A percentile compares a stretch with the other conserved stretches of the same genome.
These are phyloP conservation scores for Penicillium crustosum DNA, from an alignment of 2,329 filamentous ascomycete species.

Conservation along the genomic window DNA sequence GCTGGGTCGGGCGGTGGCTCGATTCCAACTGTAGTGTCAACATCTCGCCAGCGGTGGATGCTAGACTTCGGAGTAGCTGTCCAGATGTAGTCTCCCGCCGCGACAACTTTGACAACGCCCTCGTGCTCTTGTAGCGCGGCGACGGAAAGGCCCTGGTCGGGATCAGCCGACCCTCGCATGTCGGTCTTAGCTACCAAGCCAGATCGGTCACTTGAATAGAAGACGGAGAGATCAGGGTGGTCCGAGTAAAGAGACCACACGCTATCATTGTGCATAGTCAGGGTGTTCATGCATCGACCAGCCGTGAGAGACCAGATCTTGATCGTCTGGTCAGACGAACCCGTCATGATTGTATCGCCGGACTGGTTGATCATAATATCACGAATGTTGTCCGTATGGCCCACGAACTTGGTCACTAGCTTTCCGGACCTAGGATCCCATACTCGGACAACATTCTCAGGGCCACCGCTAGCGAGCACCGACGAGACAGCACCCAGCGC, in stretches of 20 bases:
- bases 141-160: slow-evolving; percentile 85
- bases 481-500: slow-evolving; percentile 76
- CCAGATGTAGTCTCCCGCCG: slow-evolving; percentile 77
- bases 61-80: slow-evolving; percentile 86
- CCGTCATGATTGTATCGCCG: slow-evolving; percentile 88
- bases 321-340: slow-evolving; percentile 92
- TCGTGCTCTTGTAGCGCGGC: slow-evolving; percentile 92
- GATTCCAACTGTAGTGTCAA: slow-evolving; percentile 74
- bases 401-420: slow-evolving; percentile 91
- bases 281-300: slow-evolving; percentile 93
- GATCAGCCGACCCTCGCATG: slow-evolving; percentile 69
- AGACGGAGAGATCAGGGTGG: slow-evolving; percentile 78
- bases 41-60: slow-evolving; percentile 86
- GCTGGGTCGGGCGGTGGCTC: slow-evolving; percentile 46
- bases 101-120: slow-evolving; percentile 59
- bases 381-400: slow-evolving; percentile 91
- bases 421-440: slow-evolving; percentile 90
- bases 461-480: slow-evolving; percentile 86
- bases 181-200: slow-evolving; percentile 97
- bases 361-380: slow-evolving; percentile 86
- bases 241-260: slow-evolving; percentile 95
- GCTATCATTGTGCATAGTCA: slow-evolving; percentile 98
- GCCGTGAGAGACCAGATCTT: slow-evolving; percentile 97
- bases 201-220: slow-evolving; percentile 92
- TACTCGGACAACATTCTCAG: slow-evolving; percentile 86